Conservation (phyloP, 1,284 basidiomycete species). For the Leccinum olivaceoglutinosum region DNA sequence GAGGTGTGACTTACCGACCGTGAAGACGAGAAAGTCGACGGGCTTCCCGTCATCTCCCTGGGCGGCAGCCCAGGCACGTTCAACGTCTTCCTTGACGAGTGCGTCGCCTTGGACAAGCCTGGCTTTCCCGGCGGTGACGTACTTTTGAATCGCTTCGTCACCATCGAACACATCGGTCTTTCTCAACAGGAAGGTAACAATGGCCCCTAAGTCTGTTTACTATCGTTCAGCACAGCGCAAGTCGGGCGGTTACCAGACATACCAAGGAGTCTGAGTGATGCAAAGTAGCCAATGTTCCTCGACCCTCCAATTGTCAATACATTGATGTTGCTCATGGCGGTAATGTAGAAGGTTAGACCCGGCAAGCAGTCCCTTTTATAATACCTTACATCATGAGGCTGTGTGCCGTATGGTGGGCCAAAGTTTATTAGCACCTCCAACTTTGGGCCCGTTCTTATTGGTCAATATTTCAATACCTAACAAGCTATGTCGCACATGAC, state of each 20-base stretch:
- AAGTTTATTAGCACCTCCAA: not conserved
- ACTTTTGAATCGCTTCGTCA: constrained; percentile 38
- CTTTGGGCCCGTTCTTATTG: not conserved
- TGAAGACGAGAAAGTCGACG: constrained; percentile 23
- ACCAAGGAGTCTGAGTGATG: constrained; percentile 49
- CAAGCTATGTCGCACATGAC: not conserved
- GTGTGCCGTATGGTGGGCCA: not conserved
- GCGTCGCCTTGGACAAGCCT: constrained; percentile 46
- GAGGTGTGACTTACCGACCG: constrained; percentile 19
- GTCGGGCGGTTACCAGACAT: not conserved
- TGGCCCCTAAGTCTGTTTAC: constrained; percentile 38
- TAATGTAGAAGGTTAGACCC: not conserved
- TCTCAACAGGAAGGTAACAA: constrained; percentile 47
- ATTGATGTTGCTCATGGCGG: constrained; percentile 26
- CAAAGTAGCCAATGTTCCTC: constrained; percentile 57
- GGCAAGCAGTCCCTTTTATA: constrained; percentile 6
- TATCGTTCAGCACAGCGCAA: not conserved
- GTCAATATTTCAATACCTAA: not conserved
- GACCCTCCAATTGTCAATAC: constrained; percentile 55
- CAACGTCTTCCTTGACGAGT: constrained; percentile 37
- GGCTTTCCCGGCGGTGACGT: constrained; percentile 37
- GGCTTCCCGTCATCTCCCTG: constrained; percentile 14
- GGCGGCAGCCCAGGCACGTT: constrained; percentile 37
- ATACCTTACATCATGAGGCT: constrained; percentile 8
- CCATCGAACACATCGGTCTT: constrained; percentile 37